Evolutionary conservation across 2,329 filamentous ascomycete genomes (phyloP), one percentile per base, ranked within the genome.

Genomic region (Microdochium bolleyi): DNA sequence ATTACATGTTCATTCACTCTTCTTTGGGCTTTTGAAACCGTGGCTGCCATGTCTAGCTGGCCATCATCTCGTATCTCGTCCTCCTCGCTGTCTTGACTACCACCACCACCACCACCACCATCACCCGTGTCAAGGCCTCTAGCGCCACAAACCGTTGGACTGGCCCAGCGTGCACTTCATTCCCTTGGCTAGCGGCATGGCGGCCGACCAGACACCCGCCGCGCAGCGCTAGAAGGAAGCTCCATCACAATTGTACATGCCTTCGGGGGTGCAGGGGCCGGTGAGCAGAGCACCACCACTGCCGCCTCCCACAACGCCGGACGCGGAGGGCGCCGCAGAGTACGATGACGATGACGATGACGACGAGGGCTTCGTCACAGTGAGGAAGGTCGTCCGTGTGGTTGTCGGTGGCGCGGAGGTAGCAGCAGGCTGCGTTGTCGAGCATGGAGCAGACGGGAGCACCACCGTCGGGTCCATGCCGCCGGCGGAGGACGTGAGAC

Each of bases 171-270:
- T 24, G 52, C 67, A 69, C 53, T 60, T 64, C 8, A 62, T 65
- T 1, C 61, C 61, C 1, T 62, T 55, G 1, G 67, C 58, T 58
- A 68, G 62, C 22, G 57, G 49, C 57, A 59, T 60, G 13, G 67
- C 53, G 0, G 48, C 9, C 1, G 63, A 61, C 67, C 67, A 70
- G 3, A 53, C 38, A 0, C 67, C 67, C 2, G 57, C 60, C 1
- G 67, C 67, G 51, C 67, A 70, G 53, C 67, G 67, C 54, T 70
- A 67, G 56, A 63, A 70, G 8, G 57, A 49, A 3, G 55, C 56
- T 24, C 67, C 64, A 14, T 50, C 61, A 48, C 67, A 70, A 58
- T 69, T 68, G 57, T 64, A 69, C 56, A 60, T 61, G 49, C 67
- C 67, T 54, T 69, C 65, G 1, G 55, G 14, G 2, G 57, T 58